These are phyloP conservation scores for Mrakia gelida DNA, from an alignment of 768 basidiomycete genomes.

Conservation along the genomic window DNA sequence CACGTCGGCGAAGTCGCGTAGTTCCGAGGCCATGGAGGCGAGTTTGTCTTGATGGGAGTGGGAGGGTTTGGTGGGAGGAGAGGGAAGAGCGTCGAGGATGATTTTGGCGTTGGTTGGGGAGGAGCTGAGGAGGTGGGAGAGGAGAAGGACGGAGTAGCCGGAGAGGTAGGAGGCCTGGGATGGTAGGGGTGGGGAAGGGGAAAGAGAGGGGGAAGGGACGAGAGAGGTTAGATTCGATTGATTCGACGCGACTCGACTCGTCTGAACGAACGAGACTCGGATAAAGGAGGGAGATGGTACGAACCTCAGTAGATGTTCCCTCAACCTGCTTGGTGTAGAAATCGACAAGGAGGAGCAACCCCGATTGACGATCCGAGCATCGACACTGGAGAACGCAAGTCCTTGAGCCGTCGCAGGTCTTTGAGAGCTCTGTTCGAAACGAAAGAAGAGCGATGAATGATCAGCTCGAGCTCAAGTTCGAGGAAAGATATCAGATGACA, in stretches of 20 bases:
- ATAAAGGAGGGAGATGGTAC: background rate
- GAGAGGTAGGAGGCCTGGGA: conserved; percentile 30
- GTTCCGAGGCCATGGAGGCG: background rate
- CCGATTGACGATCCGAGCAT: conserved; percentile 9
- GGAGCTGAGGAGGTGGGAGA: conserved; percentile 22
- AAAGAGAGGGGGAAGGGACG: background rate
- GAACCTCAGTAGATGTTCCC: conserved; percentile 14
- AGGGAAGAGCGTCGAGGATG: conserved; percentile 24
- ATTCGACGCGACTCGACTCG: too few relatives aligned
- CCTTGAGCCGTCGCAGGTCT: conserved; percentile 8
- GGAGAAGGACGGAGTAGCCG: conserved; percentile 26
- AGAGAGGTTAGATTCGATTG: background rate
- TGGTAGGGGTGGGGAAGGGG: background rate
- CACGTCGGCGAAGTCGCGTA: conserved; percentile 27
- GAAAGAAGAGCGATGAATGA: background rate
- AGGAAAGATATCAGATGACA: background rate
- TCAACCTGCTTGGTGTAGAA: conserved; percentile 12
- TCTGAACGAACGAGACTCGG: too few relatives aligned
- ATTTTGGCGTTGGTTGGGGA: conserved; percentile 15
- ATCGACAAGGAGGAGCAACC: conserved; percentile 7
- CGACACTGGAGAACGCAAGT: conserved; percentile 22
- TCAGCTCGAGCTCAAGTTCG: background rate
- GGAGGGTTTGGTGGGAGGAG: background rate
- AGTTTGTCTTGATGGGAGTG: background rate
- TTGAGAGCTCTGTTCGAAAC: conserved; percentile 3